Evolutionary conservation across 805 yeast species (phyloP).

Genomic region (Candida ulmi): DNA sequence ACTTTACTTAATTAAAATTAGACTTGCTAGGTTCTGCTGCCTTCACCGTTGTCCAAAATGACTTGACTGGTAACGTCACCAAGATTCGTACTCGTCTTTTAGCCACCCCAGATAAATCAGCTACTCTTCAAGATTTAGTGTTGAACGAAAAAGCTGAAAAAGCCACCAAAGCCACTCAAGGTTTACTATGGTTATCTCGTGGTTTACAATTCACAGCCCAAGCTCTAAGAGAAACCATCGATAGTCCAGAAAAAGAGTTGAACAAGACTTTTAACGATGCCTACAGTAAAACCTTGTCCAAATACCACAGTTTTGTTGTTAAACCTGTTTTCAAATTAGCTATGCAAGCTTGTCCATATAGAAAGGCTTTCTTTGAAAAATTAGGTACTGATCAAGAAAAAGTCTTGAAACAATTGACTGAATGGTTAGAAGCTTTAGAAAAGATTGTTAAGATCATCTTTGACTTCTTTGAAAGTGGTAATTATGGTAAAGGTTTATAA

Average conservation of each 20-base stretch:
- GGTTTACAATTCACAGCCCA: slow-evolving; percentile 89
- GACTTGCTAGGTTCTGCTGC: slow-evolving; percentile 82
- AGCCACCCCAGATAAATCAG: slow-evolving; percentile 54
- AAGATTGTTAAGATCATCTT: slow-evolving; percentile 65
- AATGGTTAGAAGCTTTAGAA: slow-evolving; percentile 77
- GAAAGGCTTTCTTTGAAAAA: slow-evolving; percentile 78
- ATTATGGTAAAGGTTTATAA: slow-evolving; percentile 84
- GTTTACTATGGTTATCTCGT: slow-evolving; percentile 78
- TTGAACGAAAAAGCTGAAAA: slow-evolving; percentile 61
- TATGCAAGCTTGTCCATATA: slow-evolving; percentile 92
- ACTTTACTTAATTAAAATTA: slow-evolving; percentile 11
- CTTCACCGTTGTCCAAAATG: slow-evolving; percentile 77
- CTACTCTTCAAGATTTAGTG: slow-evolving; percentile 75
- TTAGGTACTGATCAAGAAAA: slow-evolving; percentile 70
- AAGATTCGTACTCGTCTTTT: slow-evolving; percentile 66
- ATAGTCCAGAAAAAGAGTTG: slow-evolving; percentile 57
- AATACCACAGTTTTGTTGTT: slow-evolving; percentile 76
- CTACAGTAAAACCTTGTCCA: slow-evolving; percentile 73
- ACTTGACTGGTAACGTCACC: slow-evolving; percentile 80
- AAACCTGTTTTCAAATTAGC: slow-evolving; percentile 89
- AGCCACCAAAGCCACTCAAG: slow-evolving; percentile 81
- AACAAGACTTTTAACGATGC: slow-evolving; percentile 77
- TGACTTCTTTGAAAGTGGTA: slow-evolving; percentile 72
- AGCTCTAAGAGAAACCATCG: slow-evolving; percentile 77
- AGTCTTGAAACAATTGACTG: slow-evolving; percentile 58